phyloP scores from a whole-genome alignment of 2,329 filamentous ascomycete genomes.

The Aspergillus thermomutatus region DNA sequence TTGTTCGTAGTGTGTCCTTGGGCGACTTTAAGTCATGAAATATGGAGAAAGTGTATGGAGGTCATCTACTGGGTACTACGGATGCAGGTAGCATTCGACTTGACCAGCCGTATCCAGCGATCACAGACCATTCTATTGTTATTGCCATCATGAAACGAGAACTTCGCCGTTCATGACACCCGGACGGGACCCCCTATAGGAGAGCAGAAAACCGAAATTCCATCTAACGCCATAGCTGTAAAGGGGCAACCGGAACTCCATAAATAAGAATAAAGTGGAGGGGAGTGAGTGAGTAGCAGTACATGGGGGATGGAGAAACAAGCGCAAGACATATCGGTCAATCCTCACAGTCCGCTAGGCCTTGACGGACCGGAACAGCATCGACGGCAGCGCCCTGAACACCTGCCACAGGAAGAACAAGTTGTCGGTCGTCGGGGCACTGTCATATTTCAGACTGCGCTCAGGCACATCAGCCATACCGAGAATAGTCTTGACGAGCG shows the following conservation, averaged over 20 bases:
- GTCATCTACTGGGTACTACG: not conserved
- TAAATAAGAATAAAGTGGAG: not conserved
- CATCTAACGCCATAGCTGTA: not conserved
- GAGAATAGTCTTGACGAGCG: conserved; percentile 33
- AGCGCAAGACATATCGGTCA: not conserved
- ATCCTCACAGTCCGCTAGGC: not conserved
- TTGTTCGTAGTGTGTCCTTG: not conserved
- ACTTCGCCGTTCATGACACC: not conserved
- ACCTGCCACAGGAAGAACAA: conserved; percentile 17
- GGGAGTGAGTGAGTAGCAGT: not conserved
- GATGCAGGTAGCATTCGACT: not conserved
- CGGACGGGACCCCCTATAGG: not conserved
- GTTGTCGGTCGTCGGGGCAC: conserved; percentile 4
- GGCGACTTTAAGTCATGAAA: not conserved
- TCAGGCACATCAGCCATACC: conserved; percentile 32
- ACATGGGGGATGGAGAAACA: not conserved
- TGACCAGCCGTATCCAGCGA: not conserved
- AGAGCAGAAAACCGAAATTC: not conserved
- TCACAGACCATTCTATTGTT: not conserved
- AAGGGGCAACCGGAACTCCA: not conserved
- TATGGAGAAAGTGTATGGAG: not conserved
- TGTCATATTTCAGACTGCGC: conserved; percentile 24
- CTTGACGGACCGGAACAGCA: conserved; percentile 2
- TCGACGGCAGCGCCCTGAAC: conserved; percentile 12
- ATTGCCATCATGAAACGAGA: not conserved